Evolutionary conservation across 2,329 filamentous ascomycete genomes (phyloP).

Genomic region (Colletotrichum sp.): DNA sequence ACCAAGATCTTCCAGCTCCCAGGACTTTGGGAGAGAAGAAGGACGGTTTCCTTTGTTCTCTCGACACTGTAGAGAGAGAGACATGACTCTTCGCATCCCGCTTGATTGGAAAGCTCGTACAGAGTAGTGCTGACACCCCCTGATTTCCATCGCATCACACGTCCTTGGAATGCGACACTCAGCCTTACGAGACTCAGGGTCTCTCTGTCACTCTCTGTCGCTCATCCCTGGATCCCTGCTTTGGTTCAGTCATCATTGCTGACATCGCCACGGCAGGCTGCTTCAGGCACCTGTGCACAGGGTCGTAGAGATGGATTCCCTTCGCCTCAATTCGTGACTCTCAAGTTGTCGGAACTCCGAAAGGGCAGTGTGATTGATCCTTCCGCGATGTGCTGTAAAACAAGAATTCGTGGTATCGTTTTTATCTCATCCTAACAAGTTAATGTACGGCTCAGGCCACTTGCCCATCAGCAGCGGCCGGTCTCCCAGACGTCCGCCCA

Average conservation of each 20-base stretch:
- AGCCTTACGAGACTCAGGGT: no score
- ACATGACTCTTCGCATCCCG: background rate
- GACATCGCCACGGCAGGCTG: no score
- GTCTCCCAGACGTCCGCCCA: constrained; percentile 80
- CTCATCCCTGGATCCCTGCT: no score
- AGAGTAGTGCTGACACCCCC: background rate
- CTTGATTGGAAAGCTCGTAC: background rate
- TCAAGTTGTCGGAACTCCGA: no score
- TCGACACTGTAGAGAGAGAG: background rate
- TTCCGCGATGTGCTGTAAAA: background rate
- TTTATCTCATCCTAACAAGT: constrained; percentile 64
- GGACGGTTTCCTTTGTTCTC: background rate
- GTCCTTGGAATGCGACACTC: background rate
- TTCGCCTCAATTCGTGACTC: no score
- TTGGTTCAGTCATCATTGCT: no score
- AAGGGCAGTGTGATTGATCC: background rate
- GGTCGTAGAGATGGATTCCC: background rate
- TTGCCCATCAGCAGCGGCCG: constrained; percentile 82
- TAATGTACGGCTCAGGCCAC: constrained; percentile 87
- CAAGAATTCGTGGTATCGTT: background rate
- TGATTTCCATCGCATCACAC: background rate
- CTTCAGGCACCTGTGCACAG: background rate
- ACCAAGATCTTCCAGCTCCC: background rate
- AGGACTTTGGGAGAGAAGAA: background rate
- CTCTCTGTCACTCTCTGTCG: no score